Conservation (phyloP, 805 yeast genomes). For the Candida boidinii region DNA sequence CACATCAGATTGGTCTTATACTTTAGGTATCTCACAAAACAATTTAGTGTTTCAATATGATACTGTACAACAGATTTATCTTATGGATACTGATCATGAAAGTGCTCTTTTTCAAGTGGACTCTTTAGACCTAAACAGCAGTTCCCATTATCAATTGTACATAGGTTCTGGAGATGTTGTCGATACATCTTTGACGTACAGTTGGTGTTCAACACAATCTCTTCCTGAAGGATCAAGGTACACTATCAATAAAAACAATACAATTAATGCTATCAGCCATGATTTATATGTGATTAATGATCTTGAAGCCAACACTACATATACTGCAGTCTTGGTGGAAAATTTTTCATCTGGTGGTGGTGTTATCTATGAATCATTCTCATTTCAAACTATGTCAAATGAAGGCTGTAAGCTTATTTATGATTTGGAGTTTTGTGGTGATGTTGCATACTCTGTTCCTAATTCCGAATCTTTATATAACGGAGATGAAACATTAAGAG, state of each 20-base stretch:
- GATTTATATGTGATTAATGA: constrained; percentile 14
- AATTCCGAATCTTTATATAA: constrained; percentile 20
- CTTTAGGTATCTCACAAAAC: constrained; percentile 56
- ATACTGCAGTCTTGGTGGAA: constrained; percentile 55
- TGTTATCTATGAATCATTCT: constrained; percentile 44
- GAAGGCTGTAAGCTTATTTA: constrained; percentile 66
- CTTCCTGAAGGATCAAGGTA: no score
- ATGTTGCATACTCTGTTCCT: constrained; percentile 87
- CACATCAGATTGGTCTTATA: constrained; percentile 50
- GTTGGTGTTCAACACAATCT: neutral
- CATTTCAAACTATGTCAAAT: constrained; percentile 45
- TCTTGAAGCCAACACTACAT: constrained; percentile 30
- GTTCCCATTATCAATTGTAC: neutral
- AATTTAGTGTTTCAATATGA: constrained; percentile 69
- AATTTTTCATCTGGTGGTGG: constrained; percentile 49
- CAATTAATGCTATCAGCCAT: constrained; percentile 4
- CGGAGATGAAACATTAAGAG: constrained; percentile 21
- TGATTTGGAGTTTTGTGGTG: constrained; percentile 66
- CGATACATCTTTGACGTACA: no score
- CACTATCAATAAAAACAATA: constrained; percentile 1
- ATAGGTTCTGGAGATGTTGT: neutral
- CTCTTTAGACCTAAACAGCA: constrained; percentile 22
- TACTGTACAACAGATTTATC: constrained; percentile 38
- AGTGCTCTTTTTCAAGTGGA: constrained; percentile 63
- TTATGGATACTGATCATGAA: constrained; percentile 64